Evolutionary conservation across 2,329 filamentous ascomycete species (phyloP).

Genomic region (Nectriaceae sp.): DNA sequence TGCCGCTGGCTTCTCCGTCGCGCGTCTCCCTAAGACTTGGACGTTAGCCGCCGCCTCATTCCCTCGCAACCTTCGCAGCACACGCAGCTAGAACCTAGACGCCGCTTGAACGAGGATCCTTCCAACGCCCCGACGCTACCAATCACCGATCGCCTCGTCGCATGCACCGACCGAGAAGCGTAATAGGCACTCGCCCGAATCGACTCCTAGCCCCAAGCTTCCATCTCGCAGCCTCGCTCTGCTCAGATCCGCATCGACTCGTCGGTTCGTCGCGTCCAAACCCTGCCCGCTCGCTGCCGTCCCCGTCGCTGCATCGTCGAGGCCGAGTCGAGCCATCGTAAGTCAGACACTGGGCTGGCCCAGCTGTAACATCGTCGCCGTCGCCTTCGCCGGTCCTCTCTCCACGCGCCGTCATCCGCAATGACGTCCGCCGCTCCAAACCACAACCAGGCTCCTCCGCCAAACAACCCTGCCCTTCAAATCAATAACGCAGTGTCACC

Average conservation of each 20-base stretch:
- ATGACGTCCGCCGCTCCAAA: constrained; percentile 41
- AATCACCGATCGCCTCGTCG: constrained; percentile 30
- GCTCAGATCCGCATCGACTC: constrained; percentile 14
- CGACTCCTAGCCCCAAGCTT: constrained; percentile 20
- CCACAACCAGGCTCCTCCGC: constrained; percentile 34
- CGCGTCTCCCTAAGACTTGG: constrained; percentile 5
- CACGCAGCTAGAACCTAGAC: not conserved
- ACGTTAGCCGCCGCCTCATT: constrained; percentile 4
- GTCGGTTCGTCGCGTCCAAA: constrained; percentile 2
- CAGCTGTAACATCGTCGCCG: constrained; percentile 25
- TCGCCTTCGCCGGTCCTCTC: constrained; percentile 9
- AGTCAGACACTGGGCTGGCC: constrained; percentile 30
- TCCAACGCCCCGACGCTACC: constrained; percentile 27
- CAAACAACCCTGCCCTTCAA: constrained; percentile 24
- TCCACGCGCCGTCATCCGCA: constrained; percentile 13
- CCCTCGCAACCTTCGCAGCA: constrained; percentile 7
- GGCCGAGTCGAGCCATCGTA: constrained; percentile 25
- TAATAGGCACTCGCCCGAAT: not conserved
- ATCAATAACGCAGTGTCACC: constrained; percentile 60
- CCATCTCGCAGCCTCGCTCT: constrained; percentile 20
- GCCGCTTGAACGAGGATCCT: constrained; percentile 6
- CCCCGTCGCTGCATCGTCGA: constrained; percentile 17
- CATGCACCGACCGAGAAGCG: constrained; percentile 1
- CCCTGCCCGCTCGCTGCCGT: constrained; percentile 13
- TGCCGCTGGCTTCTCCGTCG: constrained; percentile 9